A percentile compares a stretch with the other conserved stretches of the same genome.
Evolutionary conservation across 2,329 filamentous ascomycete species (phyloP).

Genomic region (Pseudogymnoascus sp.): DNA sequence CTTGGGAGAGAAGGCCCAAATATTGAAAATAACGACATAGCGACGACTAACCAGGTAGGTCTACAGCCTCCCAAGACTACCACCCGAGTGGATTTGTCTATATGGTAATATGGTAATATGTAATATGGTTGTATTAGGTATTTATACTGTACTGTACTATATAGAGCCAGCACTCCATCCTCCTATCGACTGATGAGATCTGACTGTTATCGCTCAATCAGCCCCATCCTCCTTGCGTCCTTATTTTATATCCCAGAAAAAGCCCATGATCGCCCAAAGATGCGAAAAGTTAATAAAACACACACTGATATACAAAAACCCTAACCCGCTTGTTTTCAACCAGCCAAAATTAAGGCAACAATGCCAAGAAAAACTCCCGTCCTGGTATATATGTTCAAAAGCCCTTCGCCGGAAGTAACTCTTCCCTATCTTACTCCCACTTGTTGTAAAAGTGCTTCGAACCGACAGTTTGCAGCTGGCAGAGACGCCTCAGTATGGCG

Average conservation of each 20-base stretch:
- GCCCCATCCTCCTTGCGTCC: not conserved
- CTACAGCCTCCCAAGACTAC: too few relatives aligned
- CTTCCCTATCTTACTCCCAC: not conserved
- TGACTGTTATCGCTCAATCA: not conserved
- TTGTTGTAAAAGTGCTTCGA: not conserved
- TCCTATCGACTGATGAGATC: not conserved
- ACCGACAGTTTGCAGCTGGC: not conserved
- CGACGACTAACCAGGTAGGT: too few relatives aligned
- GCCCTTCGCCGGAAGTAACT: not conserved
- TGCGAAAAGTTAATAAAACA: not conserved
- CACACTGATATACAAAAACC: constrained; percentile 6
- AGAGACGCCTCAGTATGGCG: not conserved
- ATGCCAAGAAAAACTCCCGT: constrained; percentile 9
- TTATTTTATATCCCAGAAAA: not conserved
- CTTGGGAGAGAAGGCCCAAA: too few relatives aligned
- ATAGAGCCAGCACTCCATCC: constrained; percentile 1
- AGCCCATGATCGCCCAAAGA: not conserved
- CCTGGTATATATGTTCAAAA: constrained; percentile 1
- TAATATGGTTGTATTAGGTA: constrained; percentile 3
- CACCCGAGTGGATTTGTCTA: too few relatives aligned
- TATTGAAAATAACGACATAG: too few relatives aligned
- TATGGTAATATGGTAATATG: not conserved
- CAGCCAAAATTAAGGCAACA: constrained; percentile 2
- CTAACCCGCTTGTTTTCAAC: not conserved
- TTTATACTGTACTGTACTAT: not conserved